These are phyloP conservation scores for Zopfia rhizophila DNA, from an alignment of 2,329 filamentous ascomycete species.

Conservation along the genomic window DNA sequence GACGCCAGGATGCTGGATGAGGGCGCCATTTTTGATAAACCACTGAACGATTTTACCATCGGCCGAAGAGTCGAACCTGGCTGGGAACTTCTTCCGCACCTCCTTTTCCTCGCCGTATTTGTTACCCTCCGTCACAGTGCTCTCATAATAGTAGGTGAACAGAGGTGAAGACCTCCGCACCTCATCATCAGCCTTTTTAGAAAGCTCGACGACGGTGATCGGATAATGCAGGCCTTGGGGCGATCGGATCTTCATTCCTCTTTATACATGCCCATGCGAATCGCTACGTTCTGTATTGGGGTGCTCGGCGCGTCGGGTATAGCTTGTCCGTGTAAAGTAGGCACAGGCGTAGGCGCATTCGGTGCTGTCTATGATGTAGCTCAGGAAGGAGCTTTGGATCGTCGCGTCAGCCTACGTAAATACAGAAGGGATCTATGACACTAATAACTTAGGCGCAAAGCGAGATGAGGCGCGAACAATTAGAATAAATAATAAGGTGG, in stretches of 20 bases:
- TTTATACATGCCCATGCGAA: conserved; percentile 44
- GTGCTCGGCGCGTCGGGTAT: conserved; percentile 39
- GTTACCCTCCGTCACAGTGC: conserved; percentile 73
- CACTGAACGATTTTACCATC: conserved; percentile 83
- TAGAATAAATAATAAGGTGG: not conserved
- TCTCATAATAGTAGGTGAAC: conserved; percentile 88
- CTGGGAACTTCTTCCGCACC: conserved; percentile 75
- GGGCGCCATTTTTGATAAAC: conserved; percentile 74
- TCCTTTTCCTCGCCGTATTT: conserved; percentile 78
- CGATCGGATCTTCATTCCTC: conserved; percentile 61
- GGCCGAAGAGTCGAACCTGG: conserved; percentile 82
- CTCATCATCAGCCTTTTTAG: conserved; percentile 78
- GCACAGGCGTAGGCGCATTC: conserved; percentile 42
- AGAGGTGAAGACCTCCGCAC: conserved; percentile 81
- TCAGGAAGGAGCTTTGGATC: conserved; percentile 26
- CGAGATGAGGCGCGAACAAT: no score
- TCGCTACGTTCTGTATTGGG: conserved; percentile 21
- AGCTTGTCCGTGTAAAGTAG: no score
- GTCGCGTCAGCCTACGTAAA: conserved; percentile 15
- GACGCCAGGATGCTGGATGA: conserved; percentile 64
- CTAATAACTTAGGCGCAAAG: not conserved
- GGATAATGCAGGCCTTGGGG: conserved; percentile 79
- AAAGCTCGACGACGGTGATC: conserved; percentile 87
- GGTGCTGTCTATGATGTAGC: conserved; percentile 30
- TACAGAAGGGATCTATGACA: not conserved